These are phyloP conservation scores for Apiospora malaysiana DNA, from an alignment of 2,329 filamentous ascomycete species.

Conservation along the genomic window DNA sequence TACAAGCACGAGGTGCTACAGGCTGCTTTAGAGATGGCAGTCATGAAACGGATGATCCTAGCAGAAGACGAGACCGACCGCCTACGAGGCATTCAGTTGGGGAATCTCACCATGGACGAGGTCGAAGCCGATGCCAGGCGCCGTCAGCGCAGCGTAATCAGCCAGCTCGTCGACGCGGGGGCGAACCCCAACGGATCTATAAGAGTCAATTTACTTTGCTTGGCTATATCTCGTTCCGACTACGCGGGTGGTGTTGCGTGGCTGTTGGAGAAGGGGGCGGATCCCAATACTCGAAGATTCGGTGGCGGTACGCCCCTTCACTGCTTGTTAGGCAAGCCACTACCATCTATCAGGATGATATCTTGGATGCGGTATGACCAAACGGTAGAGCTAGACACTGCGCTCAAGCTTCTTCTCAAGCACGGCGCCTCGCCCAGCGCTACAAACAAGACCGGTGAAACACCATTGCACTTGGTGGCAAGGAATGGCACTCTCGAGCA, in stretches of 20 bases:
- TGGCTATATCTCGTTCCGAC: too few species aligned
- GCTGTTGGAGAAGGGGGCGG: slow-evolving; percentile 9
- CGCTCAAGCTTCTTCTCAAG: neutral
- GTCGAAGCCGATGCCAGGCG: too few species aligned
- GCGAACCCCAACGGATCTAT: neutral
- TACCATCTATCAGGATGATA: too few species aligned
- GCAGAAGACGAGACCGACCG: neutral
- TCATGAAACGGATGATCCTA: neutral
- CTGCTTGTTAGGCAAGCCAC: neutral
- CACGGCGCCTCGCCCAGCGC: slow-evolving; percentile 2
- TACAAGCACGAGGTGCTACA: neutral
- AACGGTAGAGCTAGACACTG: neutral
- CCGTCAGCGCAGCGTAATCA: neutral
- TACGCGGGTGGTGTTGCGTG: neutral
- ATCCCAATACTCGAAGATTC: neutral
- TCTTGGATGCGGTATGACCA: too few species aligned
- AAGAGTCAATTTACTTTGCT: neutral
- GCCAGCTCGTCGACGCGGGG: slow-evolving; percentile 6
- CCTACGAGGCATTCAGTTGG: neutral
- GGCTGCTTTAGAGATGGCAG: neutral
- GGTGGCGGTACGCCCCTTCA: neutral
- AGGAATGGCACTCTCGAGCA: neutral
- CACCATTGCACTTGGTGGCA: neutral
- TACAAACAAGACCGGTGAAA: neutral
- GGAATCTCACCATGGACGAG: too few species aligned